Conservation (phyloP, 495 filamentous ascomycete species). For the Sordaria brevicollis region DNA sequence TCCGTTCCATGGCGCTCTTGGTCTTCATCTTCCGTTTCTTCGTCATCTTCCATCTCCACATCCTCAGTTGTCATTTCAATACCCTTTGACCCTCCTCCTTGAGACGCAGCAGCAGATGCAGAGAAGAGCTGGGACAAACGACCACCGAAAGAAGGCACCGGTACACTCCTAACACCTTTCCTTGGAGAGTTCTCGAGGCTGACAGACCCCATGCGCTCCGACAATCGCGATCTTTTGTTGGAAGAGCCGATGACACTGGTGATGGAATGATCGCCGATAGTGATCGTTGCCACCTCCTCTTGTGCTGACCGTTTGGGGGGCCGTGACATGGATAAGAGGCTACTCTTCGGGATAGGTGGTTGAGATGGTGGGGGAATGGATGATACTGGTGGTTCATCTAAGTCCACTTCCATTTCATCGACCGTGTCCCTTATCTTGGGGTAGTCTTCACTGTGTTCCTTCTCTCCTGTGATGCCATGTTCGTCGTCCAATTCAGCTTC, state of each 20-base stretch:
- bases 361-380: conserved; percentile 31
- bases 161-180: conserved; percentile 1
- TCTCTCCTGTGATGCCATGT: neutral
- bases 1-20: conserved; percentile 14
- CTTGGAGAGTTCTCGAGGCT: conserved; percentile 1
- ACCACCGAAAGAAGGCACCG: conserved; percentile 47
- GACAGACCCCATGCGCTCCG: conserved; percentile 1
- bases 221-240: conserved; percentile 29
- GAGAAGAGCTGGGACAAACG: conserved; percentile 60
- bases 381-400: conserved; percentile 21
- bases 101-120: conserved; percentile 46
- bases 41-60: conserved; percentile 13
- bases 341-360: conserved; percentile 11
- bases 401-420: conserved; percentile 1
- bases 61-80: conserved; percentile 18
- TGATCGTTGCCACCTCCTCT: conserved; percentile 74
- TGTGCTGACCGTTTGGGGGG: conserved; percentile 47
- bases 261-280: conserved; percentile 70
- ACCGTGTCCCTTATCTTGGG: neutral
- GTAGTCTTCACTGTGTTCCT: neutral
- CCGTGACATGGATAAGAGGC: conserved; percentile 8
- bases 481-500: neutral
- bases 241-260: conserved; percentile 40
- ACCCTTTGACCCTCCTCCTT: conserved; percentile 9
- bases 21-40: conserved; percentile 15